These are phyloP conservation scores for Lactarius vividus DNA, from an alignment of 768 basidiomycete species.

Conservation along the genomic window DNA sequence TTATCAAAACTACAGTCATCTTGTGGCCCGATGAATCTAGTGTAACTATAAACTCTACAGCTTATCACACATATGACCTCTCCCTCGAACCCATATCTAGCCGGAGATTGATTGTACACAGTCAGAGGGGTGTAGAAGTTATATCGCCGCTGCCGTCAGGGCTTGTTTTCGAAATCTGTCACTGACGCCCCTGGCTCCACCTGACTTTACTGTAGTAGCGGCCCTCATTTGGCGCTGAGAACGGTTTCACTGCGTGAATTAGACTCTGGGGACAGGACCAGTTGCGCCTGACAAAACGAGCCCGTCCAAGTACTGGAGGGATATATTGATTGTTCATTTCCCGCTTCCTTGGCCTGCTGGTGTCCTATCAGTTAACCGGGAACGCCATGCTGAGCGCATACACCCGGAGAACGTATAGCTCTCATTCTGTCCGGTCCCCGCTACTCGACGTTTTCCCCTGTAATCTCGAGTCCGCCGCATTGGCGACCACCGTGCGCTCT, in stretches of 20 bases:
- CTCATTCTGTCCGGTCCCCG: neutral
- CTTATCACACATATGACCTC: neutral
- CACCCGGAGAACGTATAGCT: neutral
- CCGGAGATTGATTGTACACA: neutral
- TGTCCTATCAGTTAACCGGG: neutral
- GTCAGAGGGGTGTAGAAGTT: neutral
- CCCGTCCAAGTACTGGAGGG: neutral
- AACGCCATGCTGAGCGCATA: neutral
- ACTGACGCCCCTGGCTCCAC: neutral
- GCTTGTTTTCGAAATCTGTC: slow-evolving; percentile 2
- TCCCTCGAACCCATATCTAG: neutral
- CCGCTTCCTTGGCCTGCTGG: neutral
- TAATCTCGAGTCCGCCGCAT: neutral
- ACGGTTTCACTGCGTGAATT: neutral
- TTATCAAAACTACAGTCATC: neutral
- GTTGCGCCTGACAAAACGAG: neutral
- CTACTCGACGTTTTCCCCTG: neutral
- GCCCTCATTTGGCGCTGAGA: neutral
- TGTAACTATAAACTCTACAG: neutral
- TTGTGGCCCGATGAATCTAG: neutral
- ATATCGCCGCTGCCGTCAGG: neutral
- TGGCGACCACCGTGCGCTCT: neutral
- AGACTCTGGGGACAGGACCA: neutral
- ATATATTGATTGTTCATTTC: neutral
- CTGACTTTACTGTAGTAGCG: neutral